Evolutionary conservation across 1,284 basidiomycete species (phyloP).

Genomic region (Cryptococcus maquisensis): DNA sequence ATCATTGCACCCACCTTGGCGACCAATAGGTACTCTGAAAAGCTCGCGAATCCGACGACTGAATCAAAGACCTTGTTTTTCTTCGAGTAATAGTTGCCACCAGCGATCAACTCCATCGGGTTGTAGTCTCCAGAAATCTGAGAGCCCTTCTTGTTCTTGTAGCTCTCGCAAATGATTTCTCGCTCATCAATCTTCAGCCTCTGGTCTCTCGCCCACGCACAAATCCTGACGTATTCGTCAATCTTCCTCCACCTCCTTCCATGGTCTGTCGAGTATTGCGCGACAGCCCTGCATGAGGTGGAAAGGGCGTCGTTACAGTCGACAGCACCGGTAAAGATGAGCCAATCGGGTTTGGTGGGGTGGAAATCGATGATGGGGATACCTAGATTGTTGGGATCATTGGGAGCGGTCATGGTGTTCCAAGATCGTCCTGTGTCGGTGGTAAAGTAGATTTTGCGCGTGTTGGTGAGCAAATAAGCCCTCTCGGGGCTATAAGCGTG

Average conservation of each 20-base stretch:
- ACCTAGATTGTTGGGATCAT: slow-evolving; percentile 72
- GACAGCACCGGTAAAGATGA: slow-evolving; percentile 82
- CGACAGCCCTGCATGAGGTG: slow-evolving; percentile 62
- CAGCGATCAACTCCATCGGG: slow-evolving; percentile 73
- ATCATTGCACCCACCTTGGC: slow-evolving; percentile 62
- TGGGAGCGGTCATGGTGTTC: slow-evolving; percentile 60
- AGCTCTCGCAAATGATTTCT: slow-evolving; percentile 90
- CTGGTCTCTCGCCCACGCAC: slow-evolving; percentile 83
- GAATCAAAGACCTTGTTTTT: slow-evolving; percentile 75
- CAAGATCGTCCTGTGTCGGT: slow-evolving; percentile 75
- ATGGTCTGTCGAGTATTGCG: slow-evolving; percentile 70
- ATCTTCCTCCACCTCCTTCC: slow-evolving; percentile 72
- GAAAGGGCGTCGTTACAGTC: slow-evolving; percentile 57
- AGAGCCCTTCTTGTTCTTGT: slow-evolving; percentile 72
- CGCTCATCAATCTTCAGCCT: slow-evolving; percentile 73
- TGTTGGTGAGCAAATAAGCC: slow-evolving; percentile 81
- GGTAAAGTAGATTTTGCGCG: slow-evolving; percentile 68
- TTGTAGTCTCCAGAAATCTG: slow-evolving; percentile 62
- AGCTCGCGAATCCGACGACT: slow-evolving; percentile 92
- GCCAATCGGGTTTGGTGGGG: slow-evolving; percentile 68
- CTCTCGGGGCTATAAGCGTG: slow-evolving; percentile 74
- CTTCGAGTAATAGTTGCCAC: slow-evolving; percentile 67
- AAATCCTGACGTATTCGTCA: slow-evolving; percentile 83
- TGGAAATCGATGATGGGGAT: slow-evolving; percentile 82
- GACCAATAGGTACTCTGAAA: slow-evolving; percentile 91